phyloP scores from a whole-genome alignment of 2,329 filamentous ascomycete species.

The Rutstroemia sp. region DNA sequence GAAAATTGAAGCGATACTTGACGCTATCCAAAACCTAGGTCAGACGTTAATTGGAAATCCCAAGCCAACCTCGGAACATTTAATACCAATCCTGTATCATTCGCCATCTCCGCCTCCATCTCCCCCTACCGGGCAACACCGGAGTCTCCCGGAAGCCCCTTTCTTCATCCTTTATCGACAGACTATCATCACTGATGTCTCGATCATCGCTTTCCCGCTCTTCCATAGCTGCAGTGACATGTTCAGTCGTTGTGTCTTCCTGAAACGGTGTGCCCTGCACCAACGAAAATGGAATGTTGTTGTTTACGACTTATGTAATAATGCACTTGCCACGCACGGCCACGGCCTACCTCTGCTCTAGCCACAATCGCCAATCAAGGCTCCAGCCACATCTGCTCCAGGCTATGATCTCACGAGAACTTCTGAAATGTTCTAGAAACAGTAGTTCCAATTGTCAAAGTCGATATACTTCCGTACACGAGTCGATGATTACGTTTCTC shows the following conservation, averaged over 20 bases:
- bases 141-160: not conserved
- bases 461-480: too few relatives aligned
- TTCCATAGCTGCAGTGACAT: not conserved
- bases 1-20: slow-evolving; percentile 4
- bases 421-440: too few relatives aligned
- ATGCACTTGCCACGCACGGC: too few relatives aligned
- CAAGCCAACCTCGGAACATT: not conserved
- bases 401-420: too few relatives aligned
- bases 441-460: too few relatives aligned
- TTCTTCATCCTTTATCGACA: slow-evolving; percentile 4
- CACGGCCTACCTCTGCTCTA: too few relatives aligned
- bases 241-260: not conserved
- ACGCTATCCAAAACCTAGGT: slow-evolving; percentile 4
- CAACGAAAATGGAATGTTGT: too few relatives aligned
- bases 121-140: not conserved
- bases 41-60: not conserved
- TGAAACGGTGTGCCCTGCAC: too few relatives aligned
- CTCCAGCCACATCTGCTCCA: too few relatives aligned
- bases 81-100: slow-evolving; percentile 1
- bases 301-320: too few relatives aligned
- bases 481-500: too few relatives aligned
- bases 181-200: not conserved
- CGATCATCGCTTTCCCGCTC: not conserved
- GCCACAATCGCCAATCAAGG: too few relatives aligned
- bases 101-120: slow-evolving; percentile 6